Evolutionary conservation across 306 rosid species (phyloP), one percentile per base, ranked within the genome.

Genomic region (Acacia confusa): DNA sequence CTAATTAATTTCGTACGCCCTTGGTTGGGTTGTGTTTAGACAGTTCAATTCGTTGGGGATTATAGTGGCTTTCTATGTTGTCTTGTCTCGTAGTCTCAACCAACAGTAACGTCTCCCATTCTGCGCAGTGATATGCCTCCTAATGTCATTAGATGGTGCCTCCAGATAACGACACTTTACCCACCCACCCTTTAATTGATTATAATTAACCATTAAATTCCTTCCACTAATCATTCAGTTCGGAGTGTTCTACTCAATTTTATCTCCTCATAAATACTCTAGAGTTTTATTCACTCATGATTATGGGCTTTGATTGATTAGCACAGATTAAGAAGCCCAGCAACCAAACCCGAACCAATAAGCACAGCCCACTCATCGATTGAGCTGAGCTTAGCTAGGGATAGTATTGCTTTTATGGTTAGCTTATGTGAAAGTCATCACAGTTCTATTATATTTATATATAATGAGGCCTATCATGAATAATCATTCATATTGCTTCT

Each of bases 21-120:
- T 77, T 14, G 8, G 69, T 14, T 36, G 72, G 19, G 47, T 36
- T 66, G 3, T 2, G 34, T 4, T 30, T 30, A 67, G 38, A 19
- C 11, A 81, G 81, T 87, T 84, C 11, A 83, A 79, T 87, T 84
- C 88, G 94, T 87, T 90, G 89, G 90, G 58, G 50, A 85, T 78
- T 81, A 2, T 75, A 52, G 75, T 79, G 81, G 88, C 13, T 71
- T 55, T 75, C 81, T 77, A 76, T 85, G 73, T 76, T 77, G 81
- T 82, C 75, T 76, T 77, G 81, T 82, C 75, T 87, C 48, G 28
- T 84, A 85, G 89, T 82, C 84, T 87, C 22, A 82, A 77, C 84
- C 67, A 70, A 86, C 76, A 87, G 79, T 72, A 79, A 87, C 87
- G 68, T 83, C 71, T 80, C 80, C 80, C 66, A 74, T 82, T 87